Percentiles rank a stretch among this genome's conserved stretches.
phyloP scores from a whole-genome alignment of 164 flowering plant genomes.

The Malania oleifera region DNA sequence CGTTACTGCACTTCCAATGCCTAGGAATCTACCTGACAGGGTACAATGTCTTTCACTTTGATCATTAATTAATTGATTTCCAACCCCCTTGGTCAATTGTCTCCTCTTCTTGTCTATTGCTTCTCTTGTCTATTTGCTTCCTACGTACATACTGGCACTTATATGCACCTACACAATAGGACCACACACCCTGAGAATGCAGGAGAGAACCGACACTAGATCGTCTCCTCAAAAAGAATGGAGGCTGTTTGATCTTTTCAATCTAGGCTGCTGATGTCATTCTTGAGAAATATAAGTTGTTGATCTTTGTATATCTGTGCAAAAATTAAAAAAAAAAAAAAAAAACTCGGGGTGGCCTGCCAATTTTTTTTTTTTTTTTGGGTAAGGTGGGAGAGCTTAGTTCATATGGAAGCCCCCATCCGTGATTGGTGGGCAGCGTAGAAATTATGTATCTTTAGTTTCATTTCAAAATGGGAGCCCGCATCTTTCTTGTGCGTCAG shows the following conservation, averaged over 20 bases:
- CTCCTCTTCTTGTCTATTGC: constrained; percentile 21
- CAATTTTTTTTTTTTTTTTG: too few relatives aligned
- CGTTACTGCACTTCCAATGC: constrained; percentile 61
- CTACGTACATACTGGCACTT: constrained; percentile 14
- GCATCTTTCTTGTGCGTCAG: background rate
- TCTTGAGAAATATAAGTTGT: constrained; percentile 16
- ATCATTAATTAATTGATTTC: constrained; percentile 43
- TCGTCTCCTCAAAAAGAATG: constrained; percentile 19
- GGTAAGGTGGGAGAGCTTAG: constrained; percentile 20
- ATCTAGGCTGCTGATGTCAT: constrained; percentile 23
- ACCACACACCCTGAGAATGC: constrained; percentile 17
- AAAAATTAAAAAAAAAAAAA: constrained; percentile 14
- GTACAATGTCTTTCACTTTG: constrained; percentile 78
- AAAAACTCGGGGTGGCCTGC: constrained; percentile 15
- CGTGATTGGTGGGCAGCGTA: too few relatives aligned
- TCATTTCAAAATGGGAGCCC: too few relatives aligned
- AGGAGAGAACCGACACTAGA: constrained; percentile 16
- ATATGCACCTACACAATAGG: constrained; percentile 14
- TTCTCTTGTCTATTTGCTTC: constrained; percentile 17
- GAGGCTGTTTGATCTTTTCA: constrained; percentile 19
- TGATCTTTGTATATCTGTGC: constrained; percentile 20
- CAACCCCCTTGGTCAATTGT: constrained; percentile 15
- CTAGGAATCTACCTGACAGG: constrained; percentile 68
- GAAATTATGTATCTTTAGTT: too few relatives aligned
- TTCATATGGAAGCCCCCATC: too few relatives aligned